Evolutionary conservation across 345 rosid genomes (phyloP), one percentile per base, ranked within the genome.

Genomic region (Citrus maxima): DNA sequence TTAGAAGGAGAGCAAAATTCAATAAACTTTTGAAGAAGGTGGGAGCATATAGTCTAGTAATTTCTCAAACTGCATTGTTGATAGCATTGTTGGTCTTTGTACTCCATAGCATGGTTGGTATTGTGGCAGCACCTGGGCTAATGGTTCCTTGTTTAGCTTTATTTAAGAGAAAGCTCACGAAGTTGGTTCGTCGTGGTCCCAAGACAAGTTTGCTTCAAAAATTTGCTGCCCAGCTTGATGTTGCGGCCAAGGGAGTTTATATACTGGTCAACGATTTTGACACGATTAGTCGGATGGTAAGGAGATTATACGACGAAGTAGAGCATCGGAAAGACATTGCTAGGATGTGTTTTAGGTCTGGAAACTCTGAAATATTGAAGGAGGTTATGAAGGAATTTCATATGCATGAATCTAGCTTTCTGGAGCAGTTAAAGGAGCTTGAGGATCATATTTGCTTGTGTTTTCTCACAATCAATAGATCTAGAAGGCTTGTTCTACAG

Each of bases 181-280:
- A 63, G 74, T 28, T 62, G 12, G 13, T 58, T 38, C 34, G 60
- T 7, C 75, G 77, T 68, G 73, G 83, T 77, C 19, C 27, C 68
- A 67, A 81, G 60, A 83, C 71, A 73, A 84, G 84, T 67, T 42
- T 67, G 80, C 83, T 80, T 16, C 85, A 88, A 76, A 88, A 86
- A 46, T 82, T 89, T 3, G 77, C 83, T 27, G 77, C 73, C 12
- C 92, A 95, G 85, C 86, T 94, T n/a, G 95, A 96, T 56, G 73
- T 82, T 27, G 96, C 97, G 9, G 97, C 95, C 1, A 96, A 87
- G 86, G 96, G 94, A 76, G 80, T 87, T 51, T 96, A 84, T 68
- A 87, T 93, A 82, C 19, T 91, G 85, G 82, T 90, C 63, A 93
- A 96, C n/a, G 97, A 93, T 82, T 87, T 96, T 65, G 89, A 91